Evolutionary conservation across 352 stramenopile genomes (phyloP), one percentile per base, ranked within the genome.

Genomic region (Phytophthora syringae): DNA sequence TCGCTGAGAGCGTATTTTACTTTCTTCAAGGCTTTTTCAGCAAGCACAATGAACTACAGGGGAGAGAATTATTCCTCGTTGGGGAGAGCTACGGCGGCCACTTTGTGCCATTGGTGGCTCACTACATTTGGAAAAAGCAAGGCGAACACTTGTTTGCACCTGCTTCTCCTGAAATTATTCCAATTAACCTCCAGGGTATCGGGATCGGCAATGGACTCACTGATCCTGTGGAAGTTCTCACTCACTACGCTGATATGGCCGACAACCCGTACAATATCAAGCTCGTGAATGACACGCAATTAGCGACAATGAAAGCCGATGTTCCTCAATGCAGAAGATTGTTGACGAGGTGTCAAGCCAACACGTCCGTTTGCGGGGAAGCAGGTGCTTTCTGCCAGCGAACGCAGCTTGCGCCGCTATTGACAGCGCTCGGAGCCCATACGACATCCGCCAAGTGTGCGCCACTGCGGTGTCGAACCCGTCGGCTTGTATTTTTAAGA

Each of bases 81-180:
- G 83, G 83, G 5, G 83, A 90, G 52, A 88, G 77, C 60, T 86
- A 86, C 30, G 83, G 21, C 1, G 83, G 83, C 6, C 83, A 92
- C 61, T 89, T 81, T 44, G 57, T 88, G 2, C 77, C 82, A 12
- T 67, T 52, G 10, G 71, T 67, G 0, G 76, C 71, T 5, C 69
- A 80, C 43, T 79, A 73, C 61, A 77, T 91, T n/a, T 72, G 40
- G 65, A 22, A 70, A 22, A 39, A 74, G 42, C 66, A 77, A 42
- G 52, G 53, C 15, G 37, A 71, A 11, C 39, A 50, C 7, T 42
- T 44, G 2, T 42, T 54, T 18, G 22, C 42, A 7, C 12, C 25
- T 30, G 50, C 16, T 3, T 22, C 28, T 24, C 5, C 50, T 6
- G 50, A 64, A 5, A 40, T 36, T 5, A 50, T 42, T 20, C 45